These are phyloP conservation scores for Fonticula alba DNA, from an alignment of 78 protist species.

Conservation along the genomic window DNA sequence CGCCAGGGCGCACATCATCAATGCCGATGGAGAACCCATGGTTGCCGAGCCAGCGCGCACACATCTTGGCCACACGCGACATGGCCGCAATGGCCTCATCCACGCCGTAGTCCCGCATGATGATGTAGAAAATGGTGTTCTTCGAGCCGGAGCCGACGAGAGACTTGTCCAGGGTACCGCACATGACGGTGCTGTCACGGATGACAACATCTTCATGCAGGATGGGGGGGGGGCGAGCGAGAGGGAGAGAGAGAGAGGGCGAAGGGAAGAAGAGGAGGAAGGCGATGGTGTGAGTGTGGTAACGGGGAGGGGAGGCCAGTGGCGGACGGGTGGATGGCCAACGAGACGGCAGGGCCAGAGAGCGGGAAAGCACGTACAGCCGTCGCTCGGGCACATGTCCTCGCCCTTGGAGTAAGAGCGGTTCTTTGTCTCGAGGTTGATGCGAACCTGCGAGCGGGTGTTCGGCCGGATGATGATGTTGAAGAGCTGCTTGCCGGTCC, in stretches of 20 bases:
- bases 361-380: slow-evolving; percentile 33
- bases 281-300: no score
- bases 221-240: no score
- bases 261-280: no score
- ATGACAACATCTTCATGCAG: slow-evolving; percentile 6
- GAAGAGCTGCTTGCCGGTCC: slow-evolving; percentile 98
- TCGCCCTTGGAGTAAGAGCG: slow-evolving; percentile 26
- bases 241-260: no score
- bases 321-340: neutral
- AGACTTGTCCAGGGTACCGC: slow-evolving; percentile 78
- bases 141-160: slow-evolving; percentile 60
- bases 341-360: neutral
- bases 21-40: slow-evolving; percentile 94
- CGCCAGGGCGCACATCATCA: slow-evolving; percentile 76
- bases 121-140: slow-evolving; percentile 55
- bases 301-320: no score
- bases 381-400: slow-evolving; percentile 75
- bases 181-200: slow-evolving; percentile 52
- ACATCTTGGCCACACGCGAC: slow-evolving; percentile 75
- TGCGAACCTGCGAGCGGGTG: neutral
- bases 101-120: slow-evolving; percentile 46
- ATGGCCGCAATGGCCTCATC: slow-evolving; percentile 57
- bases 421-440: slow-evolving; percentile 43
- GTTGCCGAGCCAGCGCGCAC: slow-evolving; percentile 36
- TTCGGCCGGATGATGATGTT: slow-evolving; percentile 45